Conservation (phyloP, 805 yeast genomes). For the Candida alai region DNA sequence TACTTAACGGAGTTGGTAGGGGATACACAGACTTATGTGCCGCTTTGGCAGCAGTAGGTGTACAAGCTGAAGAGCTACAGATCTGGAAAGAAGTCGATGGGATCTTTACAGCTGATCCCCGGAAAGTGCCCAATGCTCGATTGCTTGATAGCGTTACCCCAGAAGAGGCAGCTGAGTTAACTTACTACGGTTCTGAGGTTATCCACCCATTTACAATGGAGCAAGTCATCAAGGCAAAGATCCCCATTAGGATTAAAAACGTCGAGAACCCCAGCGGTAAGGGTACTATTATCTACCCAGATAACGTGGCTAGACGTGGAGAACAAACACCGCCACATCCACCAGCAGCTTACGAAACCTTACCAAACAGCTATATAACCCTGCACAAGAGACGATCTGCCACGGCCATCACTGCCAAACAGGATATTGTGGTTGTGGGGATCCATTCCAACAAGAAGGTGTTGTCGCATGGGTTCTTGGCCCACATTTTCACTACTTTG, state of each 20-base stretch:
- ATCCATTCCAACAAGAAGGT: constrained; percentile 93
- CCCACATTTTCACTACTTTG: constrained; percentile 80
- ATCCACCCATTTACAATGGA: constrained; percentile 99
- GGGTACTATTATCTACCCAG: constrained; percentile 94
- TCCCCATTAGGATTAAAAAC: constrained; percentile 94
- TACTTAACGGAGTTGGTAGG: constrained; percentile 89
- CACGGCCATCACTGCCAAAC: constrained; percentile 95
- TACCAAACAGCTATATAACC: constrained; percentile 31
- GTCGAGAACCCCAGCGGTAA: constrained; percentile 90
- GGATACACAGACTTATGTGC: constrained; percentile 98
- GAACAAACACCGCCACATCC: constrained; percentile 94
- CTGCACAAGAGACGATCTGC: constrained; percentile 60
- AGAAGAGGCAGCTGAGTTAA: constrained; percentile 97
- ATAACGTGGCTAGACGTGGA: constrained; percentile 78
- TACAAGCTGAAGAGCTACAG: constrained; percentile 89
- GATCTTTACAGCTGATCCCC: constrained; percentile 96
- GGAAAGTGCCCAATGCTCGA: constrained; percentile 89
- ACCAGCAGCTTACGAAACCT: constrained; percentile 66
- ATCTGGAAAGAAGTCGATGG: constrained; percentile 99
- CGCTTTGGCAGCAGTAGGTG: constrained; percentile 91
- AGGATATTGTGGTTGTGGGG: constrained; percentile 85
- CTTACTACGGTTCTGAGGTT: constrained; percentile 96
- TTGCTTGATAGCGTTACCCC: constrained; percentile 87
- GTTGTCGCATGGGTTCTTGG: constrained; percentile 90
- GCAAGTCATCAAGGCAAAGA: constrained; percentile 92